Conservation (phyloP, 352 stramenopile species). For the Elongisporangium senticosum region DNA sequence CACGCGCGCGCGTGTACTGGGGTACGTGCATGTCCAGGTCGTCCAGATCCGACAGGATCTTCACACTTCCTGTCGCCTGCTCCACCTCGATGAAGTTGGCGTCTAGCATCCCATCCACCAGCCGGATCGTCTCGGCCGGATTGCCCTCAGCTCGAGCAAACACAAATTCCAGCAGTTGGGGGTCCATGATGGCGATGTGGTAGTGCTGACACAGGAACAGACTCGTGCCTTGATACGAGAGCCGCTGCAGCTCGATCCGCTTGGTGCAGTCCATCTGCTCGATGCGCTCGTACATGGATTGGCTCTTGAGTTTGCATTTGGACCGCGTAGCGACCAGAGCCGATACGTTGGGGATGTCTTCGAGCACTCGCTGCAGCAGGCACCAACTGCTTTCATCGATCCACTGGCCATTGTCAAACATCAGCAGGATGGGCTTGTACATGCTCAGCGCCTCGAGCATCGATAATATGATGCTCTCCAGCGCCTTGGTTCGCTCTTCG, state of each 20-base stretch:
- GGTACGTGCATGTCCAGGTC: constrained; percentile 72
- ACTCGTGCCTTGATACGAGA: constrained; percentile 62
- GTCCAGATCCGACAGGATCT: constrained; percentile 64
- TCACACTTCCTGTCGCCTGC: constrained; percentile 31
- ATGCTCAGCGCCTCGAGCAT: constrained; percentile 48
- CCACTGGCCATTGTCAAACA: constrained; percentile 75
- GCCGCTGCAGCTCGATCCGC: constrained; percentile 46
- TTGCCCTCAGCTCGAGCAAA: constrained; percentile 65
- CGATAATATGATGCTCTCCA: constrained; percentile 48
- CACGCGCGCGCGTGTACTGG: constrained; percentile 60
- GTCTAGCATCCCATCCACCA: constrained; percentile 65
- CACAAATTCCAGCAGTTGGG: constrained; percentile 68
- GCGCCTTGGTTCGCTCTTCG: constrained; percentile 40
- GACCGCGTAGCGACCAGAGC: constrained; percentile 45
- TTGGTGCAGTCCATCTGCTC: constrained; percentile 29
- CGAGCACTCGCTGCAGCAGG: constrained; percentile 49
- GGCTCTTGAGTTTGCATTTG: background rate
- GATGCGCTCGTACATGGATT: constrained; percentile 32
- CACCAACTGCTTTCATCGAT: constrained; percentile 62
- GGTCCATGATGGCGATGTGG: constrained; percentile 80
- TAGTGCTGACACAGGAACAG: constrained; percentile 73
- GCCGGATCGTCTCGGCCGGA: constrained; percentile 53
- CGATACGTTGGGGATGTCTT: constrained; percentile 52
- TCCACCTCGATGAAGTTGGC: constrained; percentile 64
- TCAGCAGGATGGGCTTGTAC: constrained; percentile 53